Evolutionary conservation across 768 basidiomycete species (phyloP).

Genomic region (Termitomyces sp.): DNA sequence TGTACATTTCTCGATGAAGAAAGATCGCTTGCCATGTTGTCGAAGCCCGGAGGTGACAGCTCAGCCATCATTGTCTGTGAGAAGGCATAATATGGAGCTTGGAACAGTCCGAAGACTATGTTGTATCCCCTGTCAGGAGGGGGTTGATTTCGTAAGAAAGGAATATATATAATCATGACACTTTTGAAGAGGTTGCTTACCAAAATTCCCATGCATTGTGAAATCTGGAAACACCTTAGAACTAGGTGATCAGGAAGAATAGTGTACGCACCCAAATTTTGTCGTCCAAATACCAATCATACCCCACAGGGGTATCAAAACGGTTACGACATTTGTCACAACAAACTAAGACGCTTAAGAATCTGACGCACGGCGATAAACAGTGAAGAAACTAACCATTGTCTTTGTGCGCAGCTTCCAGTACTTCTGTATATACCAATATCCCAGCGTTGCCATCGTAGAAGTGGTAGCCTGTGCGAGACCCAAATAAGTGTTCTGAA

Average conservation of each 20-base stretch:
- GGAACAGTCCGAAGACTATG: slow-evolving; percentile 73
- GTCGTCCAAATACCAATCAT: slow-evolving; percentile 82
- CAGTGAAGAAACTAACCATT: slow-evolving; percentile 46
- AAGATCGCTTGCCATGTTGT: slow-evolving; percentile 49
- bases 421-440: slow-evolving; percentile 79
- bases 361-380: neutral
- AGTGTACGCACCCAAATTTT: slow-evolving; percentile 53
- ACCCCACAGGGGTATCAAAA: slow-evolving; percentile 80
- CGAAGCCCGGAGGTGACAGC: slow-evolving; percentile 81
- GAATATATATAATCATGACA: too few relatives aligned
- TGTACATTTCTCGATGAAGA: neutral
- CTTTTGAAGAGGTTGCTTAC: slow-evolving; percentile 24
- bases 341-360: slow-evolving; percentile 44
- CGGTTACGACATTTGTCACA: slow-evolving; percentile 69
- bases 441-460: slow-evolving; percentile 63
- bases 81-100: slow-evolving; percentile 85
- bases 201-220: slow-evolving; percentile 89
- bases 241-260: neutral
- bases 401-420: slow-evolving; percentile 78
- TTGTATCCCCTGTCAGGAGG: slow-evolving; percentile 59
- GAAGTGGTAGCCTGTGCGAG: slow-evolving; percentile 73
- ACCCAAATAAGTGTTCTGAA: slow-evolving; percentile 76
- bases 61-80: slow-evolving; percentile 89
- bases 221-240: slow-evolving; percentile 33
- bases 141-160: neutral